Conservation (phyloP, 805 yeast genomes). For the Saccharomyces paradoxus region DNA sequence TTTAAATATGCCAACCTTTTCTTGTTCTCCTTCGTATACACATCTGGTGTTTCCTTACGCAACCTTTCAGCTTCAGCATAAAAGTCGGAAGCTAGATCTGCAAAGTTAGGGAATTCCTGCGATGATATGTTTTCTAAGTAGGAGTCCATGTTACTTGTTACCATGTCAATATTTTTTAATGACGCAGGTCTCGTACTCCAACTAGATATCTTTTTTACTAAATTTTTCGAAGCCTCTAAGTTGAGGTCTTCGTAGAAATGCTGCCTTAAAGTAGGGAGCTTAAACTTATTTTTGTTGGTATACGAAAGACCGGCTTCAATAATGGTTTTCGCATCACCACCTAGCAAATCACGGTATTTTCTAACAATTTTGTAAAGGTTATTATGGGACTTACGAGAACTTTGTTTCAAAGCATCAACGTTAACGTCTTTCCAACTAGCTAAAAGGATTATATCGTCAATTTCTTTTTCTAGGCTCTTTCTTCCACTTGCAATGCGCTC, state of each 20-base stretch:
- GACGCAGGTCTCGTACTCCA: slow-evolving; percentile 55
- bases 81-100: slow-evolving; percentile 47
- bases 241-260: slow-evolving; percentile 4
- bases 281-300: slow-evolving; percentile 5
- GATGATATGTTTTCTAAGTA: slow-evolving; percentile 33
- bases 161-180: slow-evolving; percentile 41
- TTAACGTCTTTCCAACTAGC: slow-evolving; percentile 98
- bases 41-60: slow-evolving; percentile 69
- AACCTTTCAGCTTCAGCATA: slow-evolving; percentile 52
- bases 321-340: slow-evolving; percentile 41
- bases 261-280: slow-evolving; percentile 4
- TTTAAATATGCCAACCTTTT: slow-evolving; percentile 62
- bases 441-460: slow-evolving; percentile 72
- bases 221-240: slow-evolving; percentile 8
- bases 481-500: slow-evolving; percentile 39
- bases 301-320: slow-evolving; percentile 53
- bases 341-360: slow-evolving; percentile 62
- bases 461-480: slow-evolving; percentile 62
- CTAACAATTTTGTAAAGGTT: slow-evolving; percentile 74
- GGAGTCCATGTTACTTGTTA: slow-evolving; percentile 48
- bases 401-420: slow-evolving; percentile 84
- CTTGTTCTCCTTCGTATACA: slow-evolving; percentile 64
- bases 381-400: slow-evolving; percentile 84
- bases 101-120: slow-evolving; percentile 41
- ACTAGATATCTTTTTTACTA: slow-evolving; percentile 32